A percentile compares a stretch with the other conserved stretches of the same genome.
Evolutionary conservation across 495 filamentous ascomycete genomes (phyloP).

Genomic region (Bombardia bombarda): DNA sequence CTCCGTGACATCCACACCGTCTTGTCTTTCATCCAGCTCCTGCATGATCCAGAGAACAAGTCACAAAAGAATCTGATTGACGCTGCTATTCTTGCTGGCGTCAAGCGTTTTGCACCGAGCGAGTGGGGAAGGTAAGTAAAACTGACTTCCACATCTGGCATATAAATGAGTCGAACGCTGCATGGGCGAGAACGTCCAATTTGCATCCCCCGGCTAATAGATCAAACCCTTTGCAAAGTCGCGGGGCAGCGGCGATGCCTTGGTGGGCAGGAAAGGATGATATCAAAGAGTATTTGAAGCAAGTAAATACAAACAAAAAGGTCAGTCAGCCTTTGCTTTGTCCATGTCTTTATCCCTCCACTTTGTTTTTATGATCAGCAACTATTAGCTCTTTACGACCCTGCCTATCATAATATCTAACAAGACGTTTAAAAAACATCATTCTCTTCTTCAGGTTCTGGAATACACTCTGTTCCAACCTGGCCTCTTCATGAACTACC

Average conservation of each 20-base stretch:
- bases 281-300: constrained; percentile 39
- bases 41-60: constrained; percentile 24
- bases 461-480: constrained; percentile 49
- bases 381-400: too few species aligned
- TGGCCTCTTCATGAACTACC: constrained; percentile 47
- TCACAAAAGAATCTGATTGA: constrained; percentile 45
- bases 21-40: constrained; percentile 41
- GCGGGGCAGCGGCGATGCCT: constrained; percentile 2
- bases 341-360: too few species aligned
- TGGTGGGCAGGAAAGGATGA: constrained; percentile 44
- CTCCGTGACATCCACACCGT: constrained; percentile 46
- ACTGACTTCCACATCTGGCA: too few species aligned
- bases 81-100: constrained; percentile 43
- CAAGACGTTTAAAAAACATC: too few species aligned
- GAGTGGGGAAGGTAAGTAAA: constrained; percentile 24
- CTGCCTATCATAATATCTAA: too few species aligned
- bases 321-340: too few species aligned
- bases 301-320: constrained; percentile 44
- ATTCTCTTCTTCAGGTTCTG: too few species aligned
- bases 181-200: too few species aligned
- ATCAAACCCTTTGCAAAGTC: not conserved
- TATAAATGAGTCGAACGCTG: too few species aligned
- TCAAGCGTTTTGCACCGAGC: constrained; percentile 50
- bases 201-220: not conserved
- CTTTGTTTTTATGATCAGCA: too few species aligned